Evolutionary conservation across 768 basidiomycete genomes (phyloP).

Genomic region (Cystobasidium onofrii): DNA sequence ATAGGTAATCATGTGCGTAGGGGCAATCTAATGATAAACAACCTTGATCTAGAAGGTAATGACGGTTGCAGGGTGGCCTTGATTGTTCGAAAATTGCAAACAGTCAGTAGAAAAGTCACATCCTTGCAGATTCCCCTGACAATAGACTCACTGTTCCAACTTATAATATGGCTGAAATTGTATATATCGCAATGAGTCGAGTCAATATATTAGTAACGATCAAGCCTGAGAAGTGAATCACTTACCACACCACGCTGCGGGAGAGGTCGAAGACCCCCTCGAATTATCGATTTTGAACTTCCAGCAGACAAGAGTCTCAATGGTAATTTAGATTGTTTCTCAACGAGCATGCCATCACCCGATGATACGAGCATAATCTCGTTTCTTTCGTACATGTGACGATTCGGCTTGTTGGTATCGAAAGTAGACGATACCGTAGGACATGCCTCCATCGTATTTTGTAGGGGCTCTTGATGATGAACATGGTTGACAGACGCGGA

Average conservation of each 20-base stretch:
- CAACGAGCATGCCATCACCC: neutral
- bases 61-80: conserved; percentile 20
- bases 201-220: too few species aligned
- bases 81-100: neutral
- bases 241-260: neutral
- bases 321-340: neutral
- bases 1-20: conserved; percentile 18
- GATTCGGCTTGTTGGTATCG: too few species aligned
- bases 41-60: conserved; percentile 7
- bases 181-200: too few species aligned
- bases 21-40: neutral
- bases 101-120: neutral
- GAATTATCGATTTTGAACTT: neutral
- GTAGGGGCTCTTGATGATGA: too few species aligned
- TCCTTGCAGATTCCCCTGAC: too few species aligned
- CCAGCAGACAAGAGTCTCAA: neutral
- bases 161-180: neutral
- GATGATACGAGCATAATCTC: too few species aligned
- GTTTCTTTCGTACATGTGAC: too few species aligned
- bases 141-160: neutral
- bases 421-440: too few species aligned
- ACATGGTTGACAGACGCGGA: too few species aligned
- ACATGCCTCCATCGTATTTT: too few species aligned
- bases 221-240: too few species aligned
- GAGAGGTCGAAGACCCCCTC: neutral